Evolutionary conservation across 2,329 filamentous ascomycete genomes (phyloP).

Genomic region (Acephala macrosclerotiorum): DNA sequence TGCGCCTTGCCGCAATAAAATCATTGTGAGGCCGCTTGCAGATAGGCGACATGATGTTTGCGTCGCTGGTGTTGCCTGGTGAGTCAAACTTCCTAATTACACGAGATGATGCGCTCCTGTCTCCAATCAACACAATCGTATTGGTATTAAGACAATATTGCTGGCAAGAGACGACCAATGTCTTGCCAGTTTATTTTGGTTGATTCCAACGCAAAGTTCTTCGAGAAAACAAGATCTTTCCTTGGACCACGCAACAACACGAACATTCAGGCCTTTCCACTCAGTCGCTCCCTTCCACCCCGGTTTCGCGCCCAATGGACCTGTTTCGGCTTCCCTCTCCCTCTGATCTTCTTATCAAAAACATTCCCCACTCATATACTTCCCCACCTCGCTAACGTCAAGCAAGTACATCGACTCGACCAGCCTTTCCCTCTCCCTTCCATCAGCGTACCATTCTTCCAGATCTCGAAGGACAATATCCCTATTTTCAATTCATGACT

Average conservation of each 20-base stretch:
- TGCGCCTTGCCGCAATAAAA: not conserved
- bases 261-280: not conserved
- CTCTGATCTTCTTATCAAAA: not conserved
- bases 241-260: not conserved
- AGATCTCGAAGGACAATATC: not conserved
- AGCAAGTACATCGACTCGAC: not conserved
- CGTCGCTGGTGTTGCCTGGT: constrained; percentile 5
- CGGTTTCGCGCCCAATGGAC: not conserved
- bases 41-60: not conserved
- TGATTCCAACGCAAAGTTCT: not conserved
- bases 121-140: not conserved
- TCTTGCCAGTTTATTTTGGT: not conserved
- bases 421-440: not conserved
- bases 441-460: not conserved
- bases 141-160: not conserved
- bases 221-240: not conserved
- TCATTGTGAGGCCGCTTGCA: not conserved
- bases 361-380: not conserved
- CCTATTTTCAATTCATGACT: not conserved
- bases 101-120: not conserved
- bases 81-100: not conserved
- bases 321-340: not conserved
- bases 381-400: not conserved
- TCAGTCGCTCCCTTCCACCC: not conserved
- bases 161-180: not conserved